Evolutionary conservation across 345 rosid species (phyloP), one percentile per base, ranked within the genome.

Genomic region (Arabis alpina): DNA sequence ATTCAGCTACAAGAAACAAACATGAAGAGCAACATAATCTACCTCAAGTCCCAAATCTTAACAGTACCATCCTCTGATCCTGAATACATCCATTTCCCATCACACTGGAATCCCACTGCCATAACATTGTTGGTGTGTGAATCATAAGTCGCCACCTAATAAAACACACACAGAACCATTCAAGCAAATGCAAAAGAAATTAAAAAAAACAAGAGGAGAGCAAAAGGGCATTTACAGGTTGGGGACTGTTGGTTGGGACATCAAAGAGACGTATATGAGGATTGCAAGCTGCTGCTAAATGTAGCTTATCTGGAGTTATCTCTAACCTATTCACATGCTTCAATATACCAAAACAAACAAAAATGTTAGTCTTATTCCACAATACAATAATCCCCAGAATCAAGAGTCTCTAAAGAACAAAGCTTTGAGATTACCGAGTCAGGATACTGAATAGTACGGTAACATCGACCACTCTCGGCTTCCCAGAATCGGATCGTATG

Each of bases 51-150:
- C 99, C 98, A 94, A 64, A 91, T 88, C 77, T 86, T 91, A 64
- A 94, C 99, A 0, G 98, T 94, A 24, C 98, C 97, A 82, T 94
- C 99, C 74, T 91, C 99, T 28, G 98, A 94, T 61, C 99, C 99
- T n/a, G 99, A 91, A 70, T 94, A 94, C 99, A 94, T 94, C 97
- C 90, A 87, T 67, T 89, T 91, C 4, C 96, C 99, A 81, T 94
- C 99, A 80, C 95, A 91, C 30, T 94, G 97, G 76, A 94, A 94
- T 27, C 97, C 98, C 68, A 91, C 97, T 11, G 97, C 96, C 98
- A 89, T 91, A 71, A 94, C 98, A 81, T 91, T 94, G 79, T 76
- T 88, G 54, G 96, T 88, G 78, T 94, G 99, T 27, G 97, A 88
- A 76, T 94, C 98, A 56, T 84, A 94, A 61, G 97, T 94, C 85